These are phyloP conservation scores for Biscogniauxia marginata DNA, from an alignment of 2,329 filamentous ascomycete species.

Conservation along the genomic window DNA sequence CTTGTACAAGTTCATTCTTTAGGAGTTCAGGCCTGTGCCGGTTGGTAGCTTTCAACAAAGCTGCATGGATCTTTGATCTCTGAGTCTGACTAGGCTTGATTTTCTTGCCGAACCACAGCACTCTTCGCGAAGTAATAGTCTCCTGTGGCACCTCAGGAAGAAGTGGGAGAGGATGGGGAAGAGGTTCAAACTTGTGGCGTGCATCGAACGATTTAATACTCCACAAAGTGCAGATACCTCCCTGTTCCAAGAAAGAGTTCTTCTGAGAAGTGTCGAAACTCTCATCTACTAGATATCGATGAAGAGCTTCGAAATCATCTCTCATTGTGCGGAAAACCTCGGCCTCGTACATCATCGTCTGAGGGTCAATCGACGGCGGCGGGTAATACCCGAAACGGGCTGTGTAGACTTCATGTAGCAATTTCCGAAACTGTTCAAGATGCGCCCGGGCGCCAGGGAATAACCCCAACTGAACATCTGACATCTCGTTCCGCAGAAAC, in stretches of 20 bases:
- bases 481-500: constrained; percentile 72
- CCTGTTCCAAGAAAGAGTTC: constrained; percentile 55
- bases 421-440: constrained; percentile 69
- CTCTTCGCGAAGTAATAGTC: constrained; percentile 25
- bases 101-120: constrained; percentile 42
- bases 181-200: constrained; percentile 55
- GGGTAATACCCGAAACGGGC: constrained; percentile 71
- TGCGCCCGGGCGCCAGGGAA: constrained; percentile 61
- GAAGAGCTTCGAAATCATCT: constrained; percentile 68
- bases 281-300: constrained; percentile 68
- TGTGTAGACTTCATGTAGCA: constrained; percentile 65
- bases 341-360: constrained; percentile 53
- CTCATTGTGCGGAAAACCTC: constrained; percentile 60
- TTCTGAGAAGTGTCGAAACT: constrained; percentile 48
- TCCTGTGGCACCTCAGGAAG: constrained; percentile 49
- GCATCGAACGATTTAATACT: constrained; percentile 66
- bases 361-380: constrained; percentile 46
- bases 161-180: constrained; percentile 66
- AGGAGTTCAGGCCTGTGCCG: constrained; percentile 35
- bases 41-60: constrained; percentile 53
- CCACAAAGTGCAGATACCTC: constrained; percentile 69
- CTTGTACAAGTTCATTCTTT: constrained; percentile 59
- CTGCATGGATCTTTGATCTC: constrained; percentile 50
- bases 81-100: constrained; percentile 47
- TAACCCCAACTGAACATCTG: constrained; percentile 64